Conservation (phyloP, 768 basidiomycete genomes). For the Cyathus striatus region DNA sequence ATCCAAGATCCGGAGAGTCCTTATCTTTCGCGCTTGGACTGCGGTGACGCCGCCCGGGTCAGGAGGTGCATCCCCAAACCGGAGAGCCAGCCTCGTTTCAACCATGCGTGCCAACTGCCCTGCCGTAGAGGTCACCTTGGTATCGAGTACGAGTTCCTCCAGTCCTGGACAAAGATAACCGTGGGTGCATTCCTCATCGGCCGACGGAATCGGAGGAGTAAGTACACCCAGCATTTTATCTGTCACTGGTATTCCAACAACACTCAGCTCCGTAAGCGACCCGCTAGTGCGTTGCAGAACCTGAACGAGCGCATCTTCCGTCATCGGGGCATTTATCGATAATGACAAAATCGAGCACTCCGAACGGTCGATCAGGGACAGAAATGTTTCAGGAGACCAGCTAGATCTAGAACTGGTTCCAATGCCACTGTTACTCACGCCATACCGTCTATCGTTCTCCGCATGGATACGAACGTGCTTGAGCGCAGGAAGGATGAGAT, state of each 20-base stretch:
- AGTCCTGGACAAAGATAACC: slow-evolving; percentile 13
- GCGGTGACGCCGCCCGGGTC: background rate
- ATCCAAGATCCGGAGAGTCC: slow-evolving; percentile 9
- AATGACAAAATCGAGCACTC: slow-evolving; percentile 21
- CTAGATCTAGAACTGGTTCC: slow-evolving; percentile 3
- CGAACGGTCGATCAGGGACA: slow-evolving; percentile 22
- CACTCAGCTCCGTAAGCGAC: slow-evolving; percentile 18
- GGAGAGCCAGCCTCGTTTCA: slow-evolving; percentile 13
- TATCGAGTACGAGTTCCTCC: slow-evolving; percentile 16
- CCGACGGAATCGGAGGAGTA: slow-evolving; percentile 7
- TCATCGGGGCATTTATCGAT: slow-evolving; percentile 20
- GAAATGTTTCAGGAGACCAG: slow-evolving; percentile 21
- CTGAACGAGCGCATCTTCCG: slow-evolving; percentile 17
- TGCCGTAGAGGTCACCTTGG: slow-evolving; percentile 11
- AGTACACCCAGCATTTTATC: slow-evolving; percentile 16
- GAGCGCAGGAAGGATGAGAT: slow-evolving; percentile 23
- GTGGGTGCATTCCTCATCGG: background rate
- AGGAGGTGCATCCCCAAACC: background rate
- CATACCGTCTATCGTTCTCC: slow-evolving; percentile 9
- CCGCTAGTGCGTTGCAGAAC: slow-evolving; percentile 16
- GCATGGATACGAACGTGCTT: slow-evolving; percentile 23
- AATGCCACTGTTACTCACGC: background rate
- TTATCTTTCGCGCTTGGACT: slow-evolving; percentile 3
- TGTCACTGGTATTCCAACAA: slow-evolving; percentile 16
- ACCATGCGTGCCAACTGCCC: slow-evolving; percentile 15